These are phyloP conservation scores for Centrapalus pauciflorus DNA, from an alignment of 129 eudicot species.

Conservation along the genomic window DNA sequence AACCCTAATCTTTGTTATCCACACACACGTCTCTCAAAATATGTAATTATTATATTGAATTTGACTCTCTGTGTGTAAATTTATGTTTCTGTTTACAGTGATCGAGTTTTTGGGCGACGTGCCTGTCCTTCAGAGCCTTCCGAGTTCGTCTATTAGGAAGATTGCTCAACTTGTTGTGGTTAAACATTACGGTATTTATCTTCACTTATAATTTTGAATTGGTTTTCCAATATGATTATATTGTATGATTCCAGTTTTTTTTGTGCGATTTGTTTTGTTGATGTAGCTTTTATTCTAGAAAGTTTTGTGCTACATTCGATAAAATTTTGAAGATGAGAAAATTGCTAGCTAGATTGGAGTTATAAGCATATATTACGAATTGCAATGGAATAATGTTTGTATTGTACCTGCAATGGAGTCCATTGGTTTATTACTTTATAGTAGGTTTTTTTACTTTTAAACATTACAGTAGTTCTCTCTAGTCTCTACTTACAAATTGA, in stretches of 20 bases:
- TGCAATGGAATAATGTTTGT: too few relatives aligned
- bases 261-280: neutral
- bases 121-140: conserved; percentile 55
- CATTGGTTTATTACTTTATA: too few relatives aligned
- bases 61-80: neutral
- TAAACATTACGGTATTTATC: conserved; percentile 33
- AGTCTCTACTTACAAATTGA: too few relatives aligned
- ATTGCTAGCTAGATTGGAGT: too few relatives aligned
- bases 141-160: conserved; percentile 40
- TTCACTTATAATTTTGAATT: neutral
- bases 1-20: conserved; percentile 8
- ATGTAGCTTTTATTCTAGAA: neutral
- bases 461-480: too few relatives aligned
- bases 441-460: too few relatives aligned
- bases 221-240: neutral
- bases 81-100: conserved; percentile 32
- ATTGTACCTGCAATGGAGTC: too few relatives aligned
- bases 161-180: conserved; percentile 35
- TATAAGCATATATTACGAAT: too few relatives aligned
- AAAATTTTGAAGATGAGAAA: too few relatives aligned
- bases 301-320: neutral
- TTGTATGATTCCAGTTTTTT: neutral
- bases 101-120: conserved; percentile 47
- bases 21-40: neutral
- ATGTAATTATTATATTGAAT: neutral